Evolutionary conservation across 352 stramenopile species (phyloP), one percentile per base, ranked within the genome.

Genomic region (Discostella stelligera): DNA sequence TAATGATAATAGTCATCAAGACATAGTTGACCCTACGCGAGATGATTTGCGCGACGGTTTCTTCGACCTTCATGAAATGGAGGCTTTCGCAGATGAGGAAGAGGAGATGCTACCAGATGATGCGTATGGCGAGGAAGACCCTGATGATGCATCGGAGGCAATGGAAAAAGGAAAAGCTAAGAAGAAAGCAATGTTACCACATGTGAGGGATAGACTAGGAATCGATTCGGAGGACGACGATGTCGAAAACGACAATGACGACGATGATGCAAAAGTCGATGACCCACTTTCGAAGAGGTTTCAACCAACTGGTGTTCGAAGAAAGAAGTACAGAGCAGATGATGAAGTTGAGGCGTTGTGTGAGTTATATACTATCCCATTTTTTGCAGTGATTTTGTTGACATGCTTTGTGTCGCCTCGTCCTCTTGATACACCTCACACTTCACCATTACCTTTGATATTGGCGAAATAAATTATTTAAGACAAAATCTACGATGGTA

Each of bases 41-140:
- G 84, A 91, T 44, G 65, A 89, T 49, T 78, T 93, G 62, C 87
- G 82, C 39, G 83, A 93, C 80, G 88, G 88, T 21, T 93, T 93
- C 74, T 93, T 93, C 66, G 86, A 93, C 59, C 53, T 93, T 6
- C 78, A 89, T 79, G 88, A 93, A 68, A 93, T 93, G 88, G 88
- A 93, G 69, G 82, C 66, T 23, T 86, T 75, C 41, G 88, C 88
- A 5, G 88, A 93, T 54, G 88, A 93, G 71, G 88, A 93, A 76
- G 88, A 93, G 71, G 85, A 90, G 18, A 85, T 84, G 63, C 71
- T 91, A 11, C 84, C 81, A 10, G 74, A 85, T 46, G 74, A 86
- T 58, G 73, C 75, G 14, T 89, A 73, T 70, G 87, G 79, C 46
- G 44, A 89, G 60, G 73, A 78, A 37, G 58, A 79, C 2, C 18